Evolutionary conservation across 139 green algal genomes (phyloP).

Genomic region (Volvox africanus): DNA sequence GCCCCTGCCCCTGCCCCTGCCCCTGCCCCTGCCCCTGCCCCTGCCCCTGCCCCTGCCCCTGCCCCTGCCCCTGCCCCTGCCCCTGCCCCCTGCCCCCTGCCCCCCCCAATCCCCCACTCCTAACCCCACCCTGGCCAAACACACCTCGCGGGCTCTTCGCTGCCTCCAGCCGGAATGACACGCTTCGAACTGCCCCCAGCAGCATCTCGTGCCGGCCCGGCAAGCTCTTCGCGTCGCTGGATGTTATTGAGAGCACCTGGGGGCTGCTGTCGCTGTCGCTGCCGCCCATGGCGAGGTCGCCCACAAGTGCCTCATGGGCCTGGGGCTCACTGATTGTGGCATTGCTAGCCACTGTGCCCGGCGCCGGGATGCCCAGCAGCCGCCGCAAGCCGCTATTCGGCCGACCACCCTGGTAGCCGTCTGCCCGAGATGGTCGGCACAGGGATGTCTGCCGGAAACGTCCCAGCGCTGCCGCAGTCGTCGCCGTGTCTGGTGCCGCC

Average conservation of each 20-base stretch:
- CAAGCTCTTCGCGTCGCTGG: neutral
- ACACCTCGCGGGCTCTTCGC: constrained; percentile 8
- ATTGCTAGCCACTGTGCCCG: neutral
- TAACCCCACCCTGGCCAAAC: neutral
- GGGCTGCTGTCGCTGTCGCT: constrained; percentile 7
- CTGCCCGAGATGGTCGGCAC: neutral
- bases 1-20: neutral
- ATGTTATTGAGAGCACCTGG: neutral
- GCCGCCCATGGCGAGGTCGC: neutral
- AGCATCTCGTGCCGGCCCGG: neutral
- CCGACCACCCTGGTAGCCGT: neutral
- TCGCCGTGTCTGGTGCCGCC: neutral
- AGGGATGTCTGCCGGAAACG: neutral
- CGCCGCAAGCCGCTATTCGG: neutral
- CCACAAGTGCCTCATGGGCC: neutral
- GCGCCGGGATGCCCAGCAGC: neutral
- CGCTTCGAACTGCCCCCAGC: neutral
- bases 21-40: neutral
- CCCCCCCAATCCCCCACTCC: neutral
- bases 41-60: neutral
- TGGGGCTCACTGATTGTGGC: too few species aligned
- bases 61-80: neutral
- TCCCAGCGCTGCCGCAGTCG: neutral
- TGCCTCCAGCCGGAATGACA: constrained; percentile 37
- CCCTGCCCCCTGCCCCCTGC: neutral